Evolutionary conservation across 1,139 yeast genomes (phyloP), one percentile per base, ranked within the genome.

Genomic region (Lodderomyces jiufengensis): DNA sequence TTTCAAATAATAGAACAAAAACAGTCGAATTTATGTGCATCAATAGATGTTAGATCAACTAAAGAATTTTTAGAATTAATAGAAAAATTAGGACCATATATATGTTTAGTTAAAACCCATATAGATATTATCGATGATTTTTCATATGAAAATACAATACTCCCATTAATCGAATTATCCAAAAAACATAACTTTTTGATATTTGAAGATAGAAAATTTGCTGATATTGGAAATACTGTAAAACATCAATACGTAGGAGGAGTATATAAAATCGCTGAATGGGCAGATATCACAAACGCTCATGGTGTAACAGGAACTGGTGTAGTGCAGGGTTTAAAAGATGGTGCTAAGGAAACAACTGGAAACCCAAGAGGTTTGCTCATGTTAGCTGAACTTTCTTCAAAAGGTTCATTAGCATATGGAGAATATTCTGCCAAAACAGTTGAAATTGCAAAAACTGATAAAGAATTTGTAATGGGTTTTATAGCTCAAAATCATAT

Each of bases 221-320:
- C 98, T 21, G 99, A 94, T 60, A 94, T 94, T 51, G 99, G 99
- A n/a, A 87, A 88, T 53, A 94, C 98, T 1, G 98, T 92, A 35
- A 90, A 90, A 63, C 75, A 86, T 29, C 99, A 94, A 62, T 94
- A 92, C 61, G 68, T 83, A 28, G 86, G 95, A 29, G 99, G 99
- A 32, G 82, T 87, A 3, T 88, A 78, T 66, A 78, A 77, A 55
- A 92, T 92, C 44, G 94, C 95, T 9, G 66, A 79, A 51, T 94
- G 98, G 98, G 79, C 98, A 0, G 97, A 94, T 54, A 86, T 94
- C 44, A 90, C 97, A 34, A 94, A 94, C 58, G 98, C 97, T 1
- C 99, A 94, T 52, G 95, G 97, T 39, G 90, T 94, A 20, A 92
- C 98, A 2, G 99, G 99, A 9, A 80, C 82, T 0, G 97, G 98